Percentiles rank a stretch among this genome's conserved stretches.
Evolutionary conservation across 2,329 filamentous ascomycete genomes (phyloP).

Genomic region (Chrysoporthe cubensis): DNA sequence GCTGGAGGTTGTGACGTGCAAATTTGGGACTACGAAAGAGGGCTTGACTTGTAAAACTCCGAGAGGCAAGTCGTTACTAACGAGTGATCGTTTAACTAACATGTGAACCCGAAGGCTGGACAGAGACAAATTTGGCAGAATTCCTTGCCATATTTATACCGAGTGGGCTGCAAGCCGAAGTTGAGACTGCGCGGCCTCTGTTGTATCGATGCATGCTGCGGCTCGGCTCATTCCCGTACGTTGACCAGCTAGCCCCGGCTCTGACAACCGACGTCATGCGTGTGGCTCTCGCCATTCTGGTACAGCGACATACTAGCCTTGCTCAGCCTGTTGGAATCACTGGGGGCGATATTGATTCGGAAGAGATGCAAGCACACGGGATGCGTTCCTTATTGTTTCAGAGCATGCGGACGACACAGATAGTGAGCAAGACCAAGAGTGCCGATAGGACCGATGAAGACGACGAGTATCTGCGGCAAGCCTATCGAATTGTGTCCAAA

Average conservation of each 20-base stretch:
- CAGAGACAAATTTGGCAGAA: background rate
- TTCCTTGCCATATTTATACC: background rate
- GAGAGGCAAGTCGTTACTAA: background rate
- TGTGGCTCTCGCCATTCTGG: background rate
- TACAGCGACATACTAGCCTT: background rate
- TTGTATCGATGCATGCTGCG: background rate
- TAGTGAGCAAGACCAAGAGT: background rate
- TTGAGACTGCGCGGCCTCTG: background rate
- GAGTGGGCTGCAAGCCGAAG: background rate
- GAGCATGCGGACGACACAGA: background rate
- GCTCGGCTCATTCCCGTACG: conserved; percentile 3
- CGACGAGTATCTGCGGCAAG: background rate
- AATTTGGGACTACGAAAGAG: conserved; percentile 7
- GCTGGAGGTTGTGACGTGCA: background rate
- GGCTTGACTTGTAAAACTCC: background rate
- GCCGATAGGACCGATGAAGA: background rate
- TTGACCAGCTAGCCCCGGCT: background rate
- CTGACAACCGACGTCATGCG: background rate
- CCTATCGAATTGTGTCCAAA: background rate
- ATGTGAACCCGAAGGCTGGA: background rate
- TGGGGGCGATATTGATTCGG: background rate
- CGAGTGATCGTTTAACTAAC: background rate
- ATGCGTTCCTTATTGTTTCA: background rate
- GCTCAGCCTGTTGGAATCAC: background rate
- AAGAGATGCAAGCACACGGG: background rate